Base-by-base conservation (phyloP, 768 basidiomycete species). In the Auricularia cornea region DNA sequence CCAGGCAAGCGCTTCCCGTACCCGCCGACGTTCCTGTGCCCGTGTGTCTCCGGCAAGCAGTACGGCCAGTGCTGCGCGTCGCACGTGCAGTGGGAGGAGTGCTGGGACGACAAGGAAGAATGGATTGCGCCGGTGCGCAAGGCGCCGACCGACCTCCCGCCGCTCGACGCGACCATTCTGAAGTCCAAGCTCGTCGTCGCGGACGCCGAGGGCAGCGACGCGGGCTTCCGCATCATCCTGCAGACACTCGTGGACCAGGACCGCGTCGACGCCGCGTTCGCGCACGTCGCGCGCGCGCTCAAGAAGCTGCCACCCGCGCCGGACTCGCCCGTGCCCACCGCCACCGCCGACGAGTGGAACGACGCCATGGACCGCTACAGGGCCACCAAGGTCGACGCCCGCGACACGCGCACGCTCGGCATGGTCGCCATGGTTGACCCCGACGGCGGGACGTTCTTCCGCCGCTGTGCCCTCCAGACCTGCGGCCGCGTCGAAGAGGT, bases 291-390 rank as follows among this genome's bases (percentile, higher is more conserved):
- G n/a, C n/a, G n/a, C n/a, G n/a, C n/a, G n/a, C n/a, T n/a, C n/a
- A n/a, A n/a, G n/a, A n/a, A n/a, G n/a, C n/a, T n/a, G n/a, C n/a
- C n/a, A n/a, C n/a, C n/a, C n/a, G n/a, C n/a, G n/a, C n/a, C n/a
- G n/a, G n/a, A n/a, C n/a, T n/a, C n/a, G n/a, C n/a, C n/a, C n/a
- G 32, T 40, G 44, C 56, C 33, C 38, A 20, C 48, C 48, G 38
- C 14, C 44, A 61, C 38, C 8, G 8, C 8, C 38, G 54, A 60
- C 60, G 65, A 67, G 41, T 73, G 71, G 71, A 72, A 73, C 60
- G 61, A 54, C 14, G 63, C 62, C 11, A 66, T 73, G 2, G 72
- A 73, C 52, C 60, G 64, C 23, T 72, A 72, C 61, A 72, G 71
- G 29, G 67, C 60, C 20, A 33, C 48, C 12, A 63, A 62, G 3